phyloP scores from a whole-genome alignment of 495 filamentous ascomycete species.

The Podospora didyma region DNA sequence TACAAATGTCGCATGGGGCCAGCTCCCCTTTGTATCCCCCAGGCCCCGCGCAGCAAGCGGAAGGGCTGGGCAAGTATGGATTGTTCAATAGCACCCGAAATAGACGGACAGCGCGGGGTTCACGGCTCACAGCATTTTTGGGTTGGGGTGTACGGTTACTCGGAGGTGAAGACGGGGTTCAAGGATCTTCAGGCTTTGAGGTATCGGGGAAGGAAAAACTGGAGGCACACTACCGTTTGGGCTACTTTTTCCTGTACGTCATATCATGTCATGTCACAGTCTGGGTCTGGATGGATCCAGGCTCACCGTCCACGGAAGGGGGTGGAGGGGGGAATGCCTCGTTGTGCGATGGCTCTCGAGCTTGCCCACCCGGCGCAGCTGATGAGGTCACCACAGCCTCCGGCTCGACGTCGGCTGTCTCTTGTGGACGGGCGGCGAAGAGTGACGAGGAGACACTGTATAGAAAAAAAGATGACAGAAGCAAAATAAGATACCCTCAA shows the following conservation, averaged over 20 bases:
- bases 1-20: not conserved
- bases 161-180: not conserved
- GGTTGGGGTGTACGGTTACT: not conserved
- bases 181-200: not conserved
- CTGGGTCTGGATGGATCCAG: not conserved
- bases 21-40: not conserved
- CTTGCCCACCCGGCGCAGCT: no score
- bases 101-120: not conserved
- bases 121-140: not conserved
- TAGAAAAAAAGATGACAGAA: no score
- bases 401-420: no score
- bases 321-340: not conserved
- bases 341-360: not conserved
- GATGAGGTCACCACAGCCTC: no score
- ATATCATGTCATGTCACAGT: not conserved
- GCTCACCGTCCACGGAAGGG: not conserved
- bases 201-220: not conserved
- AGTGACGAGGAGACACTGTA: no score
- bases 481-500: no score
- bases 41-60: not conserved
- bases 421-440: no score
- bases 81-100: not conserved
- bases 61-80: not conserved
- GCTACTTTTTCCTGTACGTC: not conserved
- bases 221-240: not conserved